phyloP scores from a whole-genome alignment of 1,139 yeast species.

The Magnusiomyces starmeri region DNA sequence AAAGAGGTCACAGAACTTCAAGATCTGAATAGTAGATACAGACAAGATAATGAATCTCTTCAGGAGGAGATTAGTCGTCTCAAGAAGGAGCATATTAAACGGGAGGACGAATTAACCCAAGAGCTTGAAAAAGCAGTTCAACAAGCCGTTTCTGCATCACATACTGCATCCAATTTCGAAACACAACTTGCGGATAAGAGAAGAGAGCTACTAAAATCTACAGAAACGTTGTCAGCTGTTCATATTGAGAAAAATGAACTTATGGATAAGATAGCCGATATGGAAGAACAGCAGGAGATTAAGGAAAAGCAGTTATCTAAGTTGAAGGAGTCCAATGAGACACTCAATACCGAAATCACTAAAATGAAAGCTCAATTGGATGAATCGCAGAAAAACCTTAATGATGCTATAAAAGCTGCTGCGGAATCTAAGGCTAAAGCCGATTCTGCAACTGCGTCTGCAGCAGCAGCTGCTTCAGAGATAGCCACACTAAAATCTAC shows the following conservation, averaged over 20 bases:
- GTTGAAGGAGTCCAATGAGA: background rate
- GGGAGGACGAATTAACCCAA: slow-evolving; percentile 12
- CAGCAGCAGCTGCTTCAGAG: slow-evolving; percentile 16
- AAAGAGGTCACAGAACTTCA: slow-evolving; percentile 9
- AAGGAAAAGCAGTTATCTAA: slow-evolving; percentile 2
- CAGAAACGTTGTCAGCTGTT: slow-evolving; percentile 15
- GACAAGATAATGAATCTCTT: slow-evolving; percentile 8
- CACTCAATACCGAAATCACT: background rate
- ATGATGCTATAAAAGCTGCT: slow-evolving; percentile 11
- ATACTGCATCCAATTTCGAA: slow-evolving; percentile 13
- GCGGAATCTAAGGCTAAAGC: slow-evolving; percentile 3
- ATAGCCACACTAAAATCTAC: too few species aligned
- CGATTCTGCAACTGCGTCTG: slow-evolving; percentile 4
- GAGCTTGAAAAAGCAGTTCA: slow-evolving; percentile 16
- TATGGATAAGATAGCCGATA: slow-evolving; percentile 13
- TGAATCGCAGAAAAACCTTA: slow-evolving; percentile 2
- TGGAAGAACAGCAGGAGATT: slow-evolving; percentile 14
- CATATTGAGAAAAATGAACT: slow-evolving; percentile 16
- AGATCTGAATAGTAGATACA: slow-evolving; percentile 8
- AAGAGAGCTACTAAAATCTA: slow-evolving; percentile 14
- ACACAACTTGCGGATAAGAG: slow-evolving; percentile 14
- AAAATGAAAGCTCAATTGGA: slow-evolving; percentile 8
- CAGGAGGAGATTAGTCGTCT: slow-evolving; percentile 12
- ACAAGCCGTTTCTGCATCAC: slow-evolving; percentile 14
- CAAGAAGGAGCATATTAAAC: slow-evolving; percentile 9